Evolutionary conservation across 2,329 filamentous ascomycete species (phyloP).

Genomic region (Talaromyces sp.): DNA sequence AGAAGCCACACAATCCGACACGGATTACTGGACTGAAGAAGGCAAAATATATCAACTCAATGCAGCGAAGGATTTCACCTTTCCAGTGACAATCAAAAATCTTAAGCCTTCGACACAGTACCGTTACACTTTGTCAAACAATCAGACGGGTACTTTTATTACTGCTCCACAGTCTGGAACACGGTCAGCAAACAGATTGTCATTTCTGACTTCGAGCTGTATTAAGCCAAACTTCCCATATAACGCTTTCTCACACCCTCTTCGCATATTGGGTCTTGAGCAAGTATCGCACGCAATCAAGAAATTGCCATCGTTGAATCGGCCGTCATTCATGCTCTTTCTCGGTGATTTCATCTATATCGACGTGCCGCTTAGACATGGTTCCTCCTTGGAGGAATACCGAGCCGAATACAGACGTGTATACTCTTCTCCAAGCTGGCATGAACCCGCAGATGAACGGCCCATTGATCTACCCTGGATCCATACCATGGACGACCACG

Average conservation of each 20-base stretch:
- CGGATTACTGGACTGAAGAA: slow-evolving; percentile 61
- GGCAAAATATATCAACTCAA: slow-evolving; percentile 66
- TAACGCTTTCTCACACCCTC: slow-evolving; percentile 74
- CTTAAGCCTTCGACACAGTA: slow-evolving; percentile 72
- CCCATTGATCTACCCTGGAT: slow-evolving; percentile 77
- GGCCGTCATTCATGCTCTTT: slow-evolving; percentile 61
- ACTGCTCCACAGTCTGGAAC: slow-evolving; percentile 71
- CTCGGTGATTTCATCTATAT: slow-evolving; percentile 51
- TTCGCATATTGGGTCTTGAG: slow-evolving; percentile 77
- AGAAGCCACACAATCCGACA: slow-evolving; percentile 33
- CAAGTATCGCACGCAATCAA: slow-evolving; percentile 73
- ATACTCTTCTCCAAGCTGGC: slow-evolving; percentile 95
- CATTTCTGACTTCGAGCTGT: slow-evolving; percentile 89
- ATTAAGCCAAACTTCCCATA: slow-evolving; percentile 92
- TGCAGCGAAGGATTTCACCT: slow-evolving; percentile 80
- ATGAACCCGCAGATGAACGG: slow-evolving; percentile 63
- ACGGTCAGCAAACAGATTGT: slow-evolving; percentile 68
- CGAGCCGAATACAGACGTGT: slow-evolving; percentile 89
- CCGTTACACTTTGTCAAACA: slow-evolving; percentile 82
- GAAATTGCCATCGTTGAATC: slow-evolving; percentile 58
- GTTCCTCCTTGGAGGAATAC: slow-evolving; percentile 71
- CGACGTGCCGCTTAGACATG: slow-evolving; percentile 81
- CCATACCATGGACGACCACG: slow-evolving; percentile 94
- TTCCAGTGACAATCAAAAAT: slow-evolving; percentile 64
- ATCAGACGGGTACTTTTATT: slow-evolving; percentile 77